These are phyloP conservation scores for Leccinum ochraceum DNA, from an alignment of 768 basidiomycete species.

Conservation along the genomic window DNA sequence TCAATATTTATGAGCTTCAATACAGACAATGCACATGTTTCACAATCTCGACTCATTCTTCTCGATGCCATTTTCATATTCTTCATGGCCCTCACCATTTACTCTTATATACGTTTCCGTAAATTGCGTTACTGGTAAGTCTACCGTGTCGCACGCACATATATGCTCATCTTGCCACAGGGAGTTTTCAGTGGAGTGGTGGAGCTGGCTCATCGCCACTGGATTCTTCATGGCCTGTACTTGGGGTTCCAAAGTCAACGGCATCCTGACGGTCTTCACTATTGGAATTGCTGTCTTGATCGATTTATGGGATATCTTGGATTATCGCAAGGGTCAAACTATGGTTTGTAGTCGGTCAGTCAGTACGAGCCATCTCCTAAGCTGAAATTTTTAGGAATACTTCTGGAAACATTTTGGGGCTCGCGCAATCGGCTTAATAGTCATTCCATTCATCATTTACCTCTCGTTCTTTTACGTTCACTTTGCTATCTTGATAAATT, in stretches of 20 bases:
- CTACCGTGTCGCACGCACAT: not conserved
- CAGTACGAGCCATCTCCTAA: not conserved
- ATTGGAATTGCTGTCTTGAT: constrained; percentile 91
- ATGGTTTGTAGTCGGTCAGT: constrained; percentile 53
- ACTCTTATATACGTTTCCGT: constrained; percentile 90
- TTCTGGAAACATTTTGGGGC: constrained; percentile 90
- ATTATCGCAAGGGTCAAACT: constrained; percentile 73
- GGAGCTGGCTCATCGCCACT: constrained; percentile 89
- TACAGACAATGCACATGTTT: constrained; percentile 92
- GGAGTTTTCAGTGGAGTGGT: constrained; percentile 90
- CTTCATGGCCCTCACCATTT: constrained; percentile 93
- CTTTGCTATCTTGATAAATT: constrained; percentile 82
- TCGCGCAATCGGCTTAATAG: constrained; percentile 79
- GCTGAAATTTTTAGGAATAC: constrained; percentile 58
- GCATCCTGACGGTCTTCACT: constrained; percentile 84
- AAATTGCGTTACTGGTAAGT: constrained; percentile 87
- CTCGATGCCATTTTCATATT: constrained; percentile 93
- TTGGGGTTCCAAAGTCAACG: constrained; percentile 98
- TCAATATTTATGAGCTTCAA: constrained; percentile 9
- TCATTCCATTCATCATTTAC: constrained; percentile 88
- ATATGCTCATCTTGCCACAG: constrained; percentile 39
- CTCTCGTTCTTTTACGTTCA: constrained; percentile 96
- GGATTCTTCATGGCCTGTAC: constrained; percentile 95
- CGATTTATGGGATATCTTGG: constrained; percentile 94
- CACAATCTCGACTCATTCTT: constrained; percentile 95